Evolutionary conservation across 2,329 filamentous ascomycete species (phyloP), one percentile per base, ranked within the genome.

Genomic region (Epicoccum nigrum): DNA sequence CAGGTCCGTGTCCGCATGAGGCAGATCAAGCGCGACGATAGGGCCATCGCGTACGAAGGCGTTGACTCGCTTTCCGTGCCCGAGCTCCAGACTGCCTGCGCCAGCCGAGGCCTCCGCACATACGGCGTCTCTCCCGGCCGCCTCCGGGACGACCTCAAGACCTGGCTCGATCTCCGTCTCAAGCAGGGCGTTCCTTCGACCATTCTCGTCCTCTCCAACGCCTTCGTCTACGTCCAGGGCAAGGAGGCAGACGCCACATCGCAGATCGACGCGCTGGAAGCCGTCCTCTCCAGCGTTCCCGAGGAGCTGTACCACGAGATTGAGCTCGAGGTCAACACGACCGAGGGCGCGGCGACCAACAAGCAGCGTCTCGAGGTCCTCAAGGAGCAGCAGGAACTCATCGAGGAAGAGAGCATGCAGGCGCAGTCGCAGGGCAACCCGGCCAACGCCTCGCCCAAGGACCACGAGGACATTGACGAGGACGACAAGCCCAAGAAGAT

Each of bases 261-360:
- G 55, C 93, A 97, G 77, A 92, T 99, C 52, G 92, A 97, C 62
- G 92, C 94, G 0, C 84, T 99, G 40, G 90, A 92, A 54, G 90
- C 92, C 47, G 94, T 99, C 4, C 81, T 99, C 32, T 95, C 90
- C 32, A 92, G 89, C 54, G 97, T 99, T 56, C 94, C 94, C 3
- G 94, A 99, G 76, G 94, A 99, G 75, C 83, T 99, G 32, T 99
- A 95, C 89, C 94, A 99, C 81, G 94, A 99, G 80, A 97, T 99
- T 58, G 94, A 97, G 77, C 88, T 99, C 25, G 94, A 99, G 78
- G 92, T 99, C 8, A 91, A 97, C 81, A 96, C 88, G 55, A 92
- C 93, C 40, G 94, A 99, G 77, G 94, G 94, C 55, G 93, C 92
- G 9, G 94, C 94, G 19, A 99, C 94, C 60, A 99, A 99, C 84